Base-by-base conservation (phyloP, 2,329 filamentous ascomycete genomes). In the Lachnellula occidentalis region DNA sequence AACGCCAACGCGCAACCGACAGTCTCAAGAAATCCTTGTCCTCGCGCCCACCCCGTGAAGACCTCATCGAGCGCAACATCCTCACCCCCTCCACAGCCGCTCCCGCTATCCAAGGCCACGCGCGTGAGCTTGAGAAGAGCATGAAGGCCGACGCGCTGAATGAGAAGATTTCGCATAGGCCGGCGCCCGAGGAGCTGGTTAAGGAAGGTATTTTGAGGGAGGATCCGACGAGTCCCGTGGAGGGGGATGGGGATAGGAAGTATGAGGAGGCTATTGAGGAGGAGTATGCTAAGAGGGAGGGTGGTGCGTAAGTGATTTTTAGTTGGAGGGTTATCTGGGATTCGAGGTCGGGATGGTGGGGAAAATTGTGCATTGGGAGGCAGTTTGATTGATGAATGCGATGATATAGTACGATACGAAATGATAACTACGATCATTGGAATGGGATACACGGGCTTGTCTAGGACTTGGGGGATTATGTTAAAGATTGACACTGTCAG, bases 81-180 rank as follows among this genome's bases (percentile, higher is more conserved):
- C 84, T 96, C 24, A 88, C 89, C 24, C 83, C 85, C 53, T 87
- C 87, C 34, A 86, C 73, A 50, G 90, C 87, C 17, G 90, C 91
- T 0, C 91, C 92, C 0, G 81, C 86, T 2, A 76, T 96, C 51
- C 85, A 87, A 68, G 90, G 86, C 53, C 83, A 90, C 58, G 90
- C 94, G 71, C 86, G 82, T 67, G 89, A 95, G 75, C 83, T 96
- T 42, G 83, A 91, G 72, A 90, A 86, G 70, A 86, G 90, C 71
- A 96, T 96, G 91, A 82, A 87, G 14, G 87, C 85, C 56, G 89
- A 96, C 71, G 87, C 80, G 53, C 78, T 96, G 58, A 94, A 95
- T 71, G 90, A 95, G 67, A 92, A 92, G 71, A 83, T 96, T 59
- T 81, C 87, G 66, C 80, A 86, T 64, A 81, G 92, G 19, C 92